Evolutionary conservation across 2,329 filamentous ascomycete species (phyloP).

Genomic region (Dothistroma pini): DNA sequence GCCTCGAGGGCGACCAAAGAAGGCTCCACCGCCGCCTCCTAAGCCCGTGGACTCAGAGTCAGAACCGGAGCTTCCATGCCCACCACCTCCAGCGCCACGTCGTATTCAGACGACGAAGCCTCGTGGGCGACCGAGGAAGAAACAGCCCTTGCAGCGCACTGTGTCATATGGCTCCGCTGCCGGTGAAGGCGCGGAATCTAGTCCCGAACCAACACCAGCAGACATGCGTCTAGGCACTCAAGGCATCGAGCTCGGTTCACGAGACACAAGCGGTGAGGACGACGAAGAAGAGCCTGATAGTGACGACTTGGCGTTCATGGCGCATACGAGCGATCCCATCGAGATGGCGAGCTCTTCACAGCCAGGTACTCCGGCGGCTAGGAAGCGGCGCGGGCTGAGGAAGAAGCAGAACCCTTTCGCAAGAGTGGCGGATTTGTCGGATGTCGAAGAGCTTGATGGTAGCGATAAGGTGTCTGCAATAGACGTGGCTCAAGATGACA

Average conservation of each 20-base stretch:
- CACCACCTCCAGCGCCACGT: neutral
- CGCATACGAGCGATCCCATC: slow-evolving; percentile 41
- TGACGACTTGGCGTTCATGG: slow-evolving; percentile 46
- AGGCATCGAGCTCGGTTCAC: slow-evolving; percentile 41
- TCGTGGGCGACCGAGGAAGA: slow-evolving; percentile 22
- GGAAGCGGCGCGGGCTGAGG: slow-evolving; percentile 18
- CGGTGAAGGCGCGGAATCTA: slow-evolving; percentile 34
- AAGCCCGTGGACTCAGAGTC: slow-evolving; percentile 7
- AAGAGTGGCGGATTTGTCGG: slow-evolving; percentile 3
- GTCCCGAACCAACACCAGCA: slow-evolving; percentile 35
- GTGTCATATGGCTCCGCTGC: slow-evolving; percentile 30
- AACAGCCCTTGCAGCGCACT: slow-evolving; percentile 15
- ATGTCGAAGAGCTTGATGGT: slow-evolving; percentile 17
- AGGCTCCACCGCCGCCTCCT: neutral
- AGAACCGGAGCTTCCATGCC: slow-evolving; percentile 11
- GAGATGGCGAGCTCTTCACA: slow-evolving; percentile 31
- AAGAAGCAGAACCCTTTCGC: slow-evolving; percentile 7
- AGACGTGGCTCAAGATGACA: slow-evolving; percentile 4
- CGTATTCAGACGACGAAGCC: slow-evolving; percentile 12
- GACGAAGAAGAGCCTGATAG: slow-evolving; percentile 45
- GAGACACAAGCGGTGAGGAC: slow-evolving; percentile 44
- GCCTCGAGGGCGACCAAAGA: neutral
- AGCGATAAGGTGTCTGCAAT: slow-evolving; percentile 10
- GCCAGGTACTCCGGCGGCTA: slow-evolving; percentile 14
- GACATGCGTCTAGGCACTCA: slow-evolving; percentile 36